These are phyloP conservation scores for Thelonectria blattea DNA, from an alignment of 2,329 filamentous ascomycete genomes.

Conservation along the genomic window DNA sequence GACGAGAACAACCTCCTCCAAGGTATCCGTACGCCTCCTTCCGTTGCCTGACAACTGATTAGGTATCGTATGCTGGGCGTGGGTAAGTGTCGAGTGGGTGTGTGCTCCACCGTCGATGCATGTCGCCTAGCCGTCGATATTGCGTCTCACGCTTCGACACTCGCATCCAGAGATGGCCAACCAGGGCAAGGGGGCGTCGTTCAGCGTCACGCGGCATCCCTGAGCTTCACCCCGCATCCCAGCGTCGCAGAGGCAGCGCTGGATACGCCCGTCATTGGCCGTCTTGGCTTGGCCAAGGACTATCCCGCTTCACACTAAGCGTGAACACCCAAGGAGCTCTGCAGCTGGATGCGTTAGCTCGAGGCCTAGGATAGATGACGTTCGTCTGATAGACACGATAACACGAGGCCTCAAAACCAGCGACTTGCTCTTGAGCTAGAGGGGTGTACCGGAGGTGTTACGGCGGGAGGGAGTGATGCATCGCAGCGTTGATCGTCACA, in stretches of 20 bases:
- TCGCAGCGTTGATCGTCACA: slow-evolving; percentile 10
- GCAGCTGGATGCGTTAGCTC: slow-evolving; percentile 18
- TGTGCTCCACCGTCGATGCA: slow-evolving; percentile 27
- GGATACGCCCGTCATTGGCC: slow-evolving; percentile 27
- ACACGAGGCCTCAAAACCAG: slow-evolving; percentile 6
- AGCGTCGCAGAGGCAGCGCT: slow-evolving; percentile 20
- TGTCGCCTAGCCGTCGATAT: slow-evolving; percentile 22
- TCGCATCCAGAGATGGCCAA: slow-evolving; percentile 19
- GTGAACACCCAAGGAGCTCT: slow-evolving; percentile 23
- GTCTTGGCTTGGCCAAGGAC: slow-evolving; percentile 19
- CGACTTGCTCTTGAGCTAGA: neutral
- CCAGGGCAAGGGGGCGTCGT: slow-evolving; percentile 19
- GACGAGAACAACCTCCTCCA: slow-evolving; percentile 11
- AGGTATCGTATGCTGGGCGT: slow-evolving; percentile 28
- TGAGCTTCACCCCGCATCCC: slow-evolving; percentile 32
- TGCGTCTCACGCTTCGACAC: slow-evolving; percentile 2
- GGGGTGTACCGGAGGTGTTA: slow-evolving; percentile 4
- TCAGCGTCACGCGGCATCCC: slow-evolving; percentile 26
- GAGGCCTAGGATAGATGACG: slow-evolving; percentile 20
- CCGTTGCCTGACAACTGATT: slow-evolving; percentile 32
- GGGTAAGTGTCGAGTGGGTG: slow-evolving; percentile 26
- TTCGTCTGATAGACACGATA: slow-evolving; percentile 7
- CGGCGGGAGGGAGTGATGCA: slow-evolving; percentile 22
- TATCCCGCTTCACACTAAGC: slow-evolving; percentile 13
- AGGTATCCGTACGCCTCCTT: neutral